phyloP scores from a whole-genome alignment of 176 grass and related monocot genomes.

The Oryza meyeriana region DNA sequence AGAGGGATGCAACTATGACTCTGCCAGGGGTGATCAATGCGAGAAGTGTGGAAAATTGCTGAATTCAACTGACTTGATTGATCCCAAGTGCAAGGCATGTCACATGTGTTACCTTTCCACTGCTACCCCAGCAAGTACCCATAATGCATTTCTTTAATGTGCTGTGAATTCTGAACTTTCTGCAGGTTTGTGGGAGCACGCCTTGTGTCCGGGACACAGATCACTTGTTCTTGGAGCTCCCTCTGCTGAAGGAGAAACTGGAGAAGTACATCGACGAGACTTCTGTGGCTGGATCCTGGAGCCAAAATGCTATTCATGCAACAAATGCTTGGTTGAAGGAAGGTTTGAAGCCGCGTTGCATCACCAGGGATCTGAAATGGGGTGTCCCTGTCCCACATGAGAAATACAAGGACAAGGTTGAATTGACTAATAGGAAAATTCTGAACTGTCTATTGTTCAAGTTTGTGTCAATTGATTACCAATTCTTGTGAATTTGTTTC shows the following conservation, averaged over 20 bases:
- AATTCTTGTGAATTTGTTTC: neutral
- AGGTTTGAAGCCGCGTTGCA: slow-evolving; percentile 68
- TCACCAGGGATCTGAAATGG: slow-evolving; percentile 86
- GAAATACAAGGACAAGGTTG: slow-evolving; percentile 69
- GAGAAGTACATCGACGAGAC: slow-evolving; percentile 57
- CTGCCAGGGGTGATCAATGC: slow-evolving; percentile 78
- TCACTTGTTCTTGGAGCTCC: slow-evolving; percentile 84
- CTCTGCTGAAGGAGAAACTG: slow-evolving; percentile 57
- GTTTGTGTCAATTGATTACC: neutral
- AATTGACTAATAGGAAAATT: neutral
- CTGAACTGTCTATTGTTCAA: neutral
- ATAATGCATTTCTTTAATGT: neutral
- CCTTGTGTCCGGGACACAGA: slow-evolving; percentile 59
- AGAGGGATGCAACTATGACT: slow-evolving; percentile 52
- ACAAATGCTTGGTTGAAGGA: slow-evolving; percentile 73
- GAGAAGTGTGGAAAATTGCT: slow-evolving; percentile 84
- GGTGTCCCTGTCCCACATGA: slow-evolving; percentile 78
- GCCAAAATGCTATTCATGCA: slow-evolving; percentile 64
- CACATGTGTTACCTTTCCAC: neutral
- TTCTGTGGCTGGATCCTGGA: slow-evolving; percentile 64
- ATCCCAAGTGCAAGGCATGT: slow-evolving; percentile 77
- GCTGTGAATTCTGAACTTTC: neutral
- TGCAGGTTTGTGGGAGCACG: slow-evolving; percentile 48
- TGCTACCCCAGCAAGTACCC: neutral
- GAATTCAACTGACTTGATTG: slow-evolving; percentile 59